Conservation (phyloP, 306 rosid genomes). For the Glycine soja region DNA sequence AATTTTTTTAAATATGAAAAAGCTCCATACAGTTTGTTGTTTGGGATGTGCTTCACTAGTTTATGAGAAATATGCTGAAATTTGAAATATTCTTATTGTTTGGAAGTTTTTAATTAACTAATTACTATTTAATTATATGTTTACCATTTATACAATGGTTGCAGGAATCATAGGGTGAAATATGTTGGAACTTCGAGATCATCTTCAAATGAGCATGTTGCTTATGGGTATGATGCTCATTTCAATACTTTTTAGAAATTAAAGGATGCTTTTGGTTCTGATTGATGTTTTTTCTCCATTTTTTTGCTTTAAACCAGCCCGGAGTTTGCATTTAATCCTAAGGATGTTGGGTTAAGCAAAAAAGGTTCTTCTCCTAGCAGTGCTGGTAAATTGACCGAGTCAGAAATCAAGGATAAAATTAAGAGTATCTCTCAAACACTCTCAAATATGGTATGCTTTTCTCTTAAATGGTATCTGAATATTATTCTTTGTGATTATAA, state of each 20-base stretch:
- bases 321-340: constrained; percentile 79
- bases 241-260: not conserved
- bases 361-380: constrained; percentile 61
- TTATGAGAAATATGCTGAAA: too few relatives aligned
- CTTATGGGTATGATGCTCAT: constrained; percentile 59
- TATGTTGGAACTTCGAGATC: constrained; percentile 56
- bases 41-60: constrained; percentile 14
- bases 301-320: constrained; percentile 58
- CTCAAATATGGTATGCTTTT: constrained; percentile 63
- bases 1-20: constrained; percentile 9
- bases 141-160: constrained; percentile 8
- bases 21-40: not conserved
- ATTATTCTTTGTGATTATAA: not conserved
- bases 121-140: constrained; percentile 1
- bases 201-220: constrained; percentile 55
- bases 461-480: constrained; percentile 11
- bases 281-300: constrained; percentile 25
- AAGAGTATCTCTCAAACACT: constrained; percentile 66
- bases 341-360: constrained; percentile 64
- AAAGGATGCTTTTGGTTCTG: not conserved
- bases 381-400: constrained; percentile 60
- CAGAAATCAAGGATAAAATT: constrained; percentile 72
- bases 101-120: not conserved
- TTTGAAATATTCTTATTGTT: not conserved
- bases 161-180: constrained; percentile 51